A percentile compares a stretch with the other conserved stretches of the same genome.
These are phyloP conservation scores for Hyphodiscus hymeniophilus DNA, from an alignment of 495 filamentous ascomycete species.

Conservation along the genomic window DNA sequence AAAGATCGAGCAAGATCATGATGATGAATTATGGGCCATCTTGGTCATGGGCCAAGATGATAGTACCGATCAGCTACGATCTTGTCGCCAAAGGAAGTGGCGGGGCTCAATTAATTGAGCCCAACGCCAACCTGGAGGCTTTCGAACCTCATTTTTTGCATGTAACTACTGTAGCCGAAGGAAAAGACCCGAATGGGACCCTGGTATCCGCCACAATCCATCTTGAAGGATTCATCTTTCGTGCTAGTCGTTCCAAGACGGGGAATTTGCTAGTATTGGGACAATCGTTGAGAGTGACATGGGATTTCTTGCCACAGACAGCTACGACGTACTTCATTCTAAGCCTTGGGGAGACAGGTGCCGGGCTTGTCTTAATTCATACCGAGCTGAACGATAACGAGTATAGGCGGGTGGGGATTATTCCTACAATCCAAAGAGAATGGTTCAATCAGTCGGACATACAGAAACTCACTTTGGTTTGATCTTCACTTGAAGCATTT, in stretches of 20 bases:
- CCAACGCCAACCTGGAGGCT: too few relatives aligned
- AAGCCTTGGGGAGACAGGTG: not conserved
- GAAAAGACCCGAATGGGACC: slow-evolving; percentile 8
- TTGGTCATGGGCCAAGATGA: slow-evolving; percentile 9
- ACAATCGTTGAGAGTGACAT: not conserved
- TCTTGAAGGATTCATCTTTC: not conserved
- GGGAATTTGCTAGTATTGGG: not conserved
- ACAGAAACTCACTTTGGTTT: too few relatives aligned
- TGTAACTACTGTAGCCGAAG: not conserved
- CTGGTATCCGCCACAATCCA: not conserved
- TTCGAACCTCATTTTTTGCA: not conserved
- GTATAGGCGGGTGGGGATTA: too few relatives aligned
- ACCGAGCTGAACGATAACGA: too few relatives aligned
- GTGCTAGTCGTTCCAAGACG: not conserved
- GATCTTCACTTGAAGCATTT: too few relatives aligned
- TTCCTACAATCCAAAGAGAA: too few relatives aligned
- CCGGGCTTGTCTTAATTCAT: not conserved
- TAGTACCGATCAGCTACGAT: not conserved
- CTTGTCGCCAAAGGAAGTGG: too few relatives aligned
- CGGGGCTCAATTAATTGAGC: too few relatives aligned
- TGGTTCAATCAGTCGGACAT: too few relatives aligned
- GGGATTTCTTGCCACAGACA: slow-evolving; percentile 1
- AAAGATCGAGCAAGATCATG: too few relatives aligned
- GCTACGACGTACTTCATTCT: not conserved
- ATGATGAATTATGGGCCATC: slow-evolving; percentile 4